phyloP scores from a whole-genome alignment of 1,139 yeast species.

The Protomyces arabidopsidicola region DNA sequence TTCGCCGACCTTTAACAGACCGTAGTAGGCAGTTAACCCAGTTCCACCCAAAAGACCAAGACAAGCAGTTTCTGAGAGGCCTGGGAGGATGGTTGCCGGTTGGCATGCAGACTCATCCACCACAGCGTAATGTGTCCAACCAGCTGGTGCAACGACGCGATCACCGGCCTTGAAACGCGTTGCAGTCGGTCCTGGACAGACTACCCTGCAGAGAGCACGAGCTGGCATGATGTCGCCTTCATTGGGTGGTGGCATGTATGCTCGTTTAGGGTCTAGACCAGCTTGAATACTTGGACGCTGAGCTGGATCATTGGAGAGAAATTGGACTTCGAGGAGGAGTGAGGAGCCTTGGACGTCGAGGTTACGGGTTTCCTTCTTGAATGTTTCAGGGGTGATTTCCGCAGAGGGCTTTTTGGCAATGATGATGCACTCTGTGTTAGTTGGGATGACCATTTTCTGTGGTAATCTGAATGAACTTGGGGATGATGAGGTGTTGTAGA shows the following conservation, averaged over 20 bases:
- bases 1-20: constrained; percentile 42
- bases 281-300: background rate
- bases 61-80: constrained; percentile 16
- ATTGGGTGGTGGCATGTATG: background rate
- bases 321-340: background rate
- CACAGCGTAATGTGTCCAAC: constrained; percentile 5
- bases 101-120: constrained; percentile 28
- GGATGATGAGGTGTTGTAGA: too few relatives aligned
- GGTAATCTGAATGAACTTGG: too few relatives aligned
- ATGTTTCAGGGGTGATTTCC: background rate
- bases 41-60: constrained; percentile 53
- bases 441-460: background rate
- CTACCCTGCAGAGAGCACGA: background rate
- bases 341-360: background rate
- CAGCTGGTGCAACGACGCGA: constrained; percentile 20
- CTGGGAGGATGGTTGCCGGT: background rate
- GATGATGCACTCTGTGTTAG: background rate
- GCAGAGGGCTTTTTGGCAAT: background rate
- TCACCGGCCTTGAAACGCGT: constrained; percentile 24
- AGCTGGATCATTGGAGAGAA: background rate
- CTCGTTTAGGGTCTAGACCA: background rate
- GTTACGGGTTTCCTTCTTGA: background rate
- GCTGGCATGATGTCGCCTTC: background rate
- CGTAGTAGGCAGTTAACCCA: constrained; percentile 59
- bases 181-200: constrained; percentile 3